phyloP scores from a whole-genome alignment of 2,329 filamentous ascomycete species.

The Ophiobolus disseminans region DNA sequence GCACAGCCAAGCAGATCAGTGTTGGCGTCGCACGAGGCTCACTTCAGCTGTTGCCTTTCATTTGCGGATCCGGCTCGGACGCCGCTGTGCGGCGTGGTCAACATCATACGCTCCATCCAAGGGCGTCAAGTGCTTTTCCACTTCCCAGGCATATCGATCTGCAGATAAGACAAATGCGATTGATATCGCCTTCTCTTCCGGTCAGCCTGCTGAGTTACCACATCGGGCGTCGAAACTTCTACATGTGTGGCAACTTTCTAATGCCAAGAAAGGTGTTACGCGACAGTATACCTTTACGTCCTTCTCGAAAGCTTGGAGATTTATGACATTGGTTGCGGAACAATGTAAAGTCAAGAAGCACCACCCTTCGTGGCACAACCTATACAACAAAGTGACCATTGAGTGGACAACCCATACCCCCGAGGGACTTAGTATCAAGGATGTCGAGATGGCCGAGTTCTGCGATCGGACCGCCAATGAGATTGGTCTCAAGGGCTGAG shows the following conservation, averaged over 20 bases:
- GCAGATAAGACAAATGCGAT: background rate
- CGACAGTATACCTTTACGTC: constrained; percentile 38
- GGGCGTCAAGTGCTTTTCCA: constrained; percentile 15
- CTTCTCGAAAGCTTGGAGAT: constrained; percentile 42
- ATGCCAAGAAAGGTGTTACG: constrained; percentile 32
- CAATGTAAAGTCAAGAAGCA: constrained; percentile 43
- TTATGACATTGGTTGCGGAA: constrained; percentile 44
- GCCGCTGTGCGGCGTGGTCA: background rate
- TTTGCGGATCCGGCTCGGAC: background rate
- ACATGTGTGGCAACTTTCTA: constrained; percentile 32
- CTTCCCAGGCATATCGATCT: background rate
- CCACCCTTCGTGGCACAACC: constrained; percentile 45
- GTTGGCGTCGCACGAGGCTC: constrained; percentile 16
- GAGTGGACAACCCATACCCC: constrained; percentile 49
- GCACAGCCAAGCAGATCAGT: constrained; percentile 10
- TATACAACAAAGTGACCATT: constrained; percentile 42
- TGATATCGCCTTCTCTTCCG: constrained; percentile 36
- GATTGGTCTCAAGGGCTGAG: constrained; percentile 32
- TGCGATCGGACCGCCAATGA: constrained; percentile 38
- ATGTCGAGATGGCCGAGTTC: constrained; percentile 47
- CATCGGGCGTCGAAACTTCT: constrained; percentile 31
- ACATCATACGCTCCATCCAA: constrained; percentile 2
- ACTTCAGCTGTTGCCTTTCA: constrained; percentile 6
- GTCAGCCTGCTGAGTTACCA: constrained; percentile 37
- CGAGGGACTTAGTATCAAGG: constrained; percentile 43